A percentile compares a stretch with the other conserved stretches of the same genome.
Evolutionary conservation across 257 asterid species (phyloP).

Genomic region (Solanum chilense): DNA sequence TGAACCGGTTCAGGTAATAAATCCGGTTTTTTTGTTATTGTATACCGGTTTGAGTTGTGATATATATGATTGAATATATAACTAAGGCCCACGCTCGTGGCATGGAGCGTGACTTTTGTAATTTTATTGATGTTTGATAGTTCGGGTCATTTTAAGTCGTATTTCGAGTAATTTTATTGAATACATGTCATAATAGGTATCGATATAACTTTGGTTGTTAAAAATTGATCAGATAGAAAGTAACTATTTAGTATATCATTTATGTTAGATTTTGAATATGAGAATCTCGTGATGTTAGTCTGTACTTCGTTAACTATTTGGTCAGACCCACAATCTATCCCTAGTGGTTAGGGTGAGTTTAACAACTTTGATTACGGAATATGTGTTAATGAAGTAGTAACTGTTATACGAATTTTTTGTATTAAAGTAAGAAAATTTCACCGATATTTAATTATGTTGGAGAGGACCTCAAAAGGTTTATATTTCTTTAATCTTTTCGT

Average conservation of each 20-base stretch:
- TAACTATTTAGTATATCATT: neutral
- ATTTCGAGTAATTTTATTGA: fast-evolving
- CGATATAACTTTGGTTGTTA: neutral
- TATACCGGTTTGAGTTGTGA: neutral
- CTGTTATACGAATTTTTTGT: neutral
- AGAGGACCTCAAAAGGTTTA: neutral
- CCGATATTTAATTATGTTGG: neutral
- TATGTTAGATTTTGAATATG: neutral
- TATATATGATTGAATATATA: neutral
- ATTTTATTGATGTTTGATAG: neutral
- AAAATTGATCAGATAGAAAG: neutral
- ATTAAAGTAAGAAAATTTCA: neutral
- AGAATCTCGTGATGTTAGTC: fast-evolving
- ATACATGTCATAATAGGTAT: neutral
- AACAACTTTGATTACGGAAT: neutral
- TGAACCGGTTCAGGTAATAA: neutral
- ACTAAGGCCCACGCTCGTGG: neutral
- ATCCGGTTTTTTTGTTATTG: neutral
- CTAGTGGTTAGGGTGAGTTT: neutral
- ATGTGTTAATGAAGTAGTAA: neutral
- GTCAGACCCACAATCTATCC: neutral
- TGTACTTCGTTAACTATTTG: neutral
- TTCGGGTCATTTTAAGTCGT: neutral
- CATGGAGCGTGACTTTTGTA: neutral
- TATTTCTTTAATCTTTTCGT: neutral